Base-by-base conservation (phyloP, 2,329 filamentous ascomycete species). In the Curvularia verruculosa region DNA sequence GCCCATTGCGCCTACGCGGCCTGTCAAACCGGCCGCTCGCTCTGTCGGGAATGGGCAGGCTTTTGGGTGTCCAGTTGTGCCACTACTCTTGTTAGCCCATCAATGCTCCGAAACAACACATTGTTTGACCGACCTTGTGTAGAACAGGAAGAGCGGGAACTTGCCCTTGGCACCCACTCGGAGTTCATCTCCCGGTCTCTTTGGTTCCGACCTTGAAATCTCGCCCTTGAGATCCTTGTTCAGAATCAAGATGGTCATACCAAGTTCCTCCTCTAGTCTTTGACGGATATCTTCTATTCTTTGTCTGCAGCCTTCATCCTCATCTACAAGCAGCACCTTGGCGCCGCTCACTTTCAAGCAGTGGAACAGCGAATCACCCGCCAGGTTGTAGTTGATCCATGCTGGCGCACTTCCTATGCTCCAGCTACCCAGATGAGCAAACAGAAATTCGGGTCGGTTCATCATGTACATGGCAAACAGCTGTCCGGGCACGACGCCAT, bases 21-120 rank as follows among this genome's bases (percentile, higher is more conserved):
- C 65, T 1, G 77, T 74, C 8, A 80, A 62, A 0, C 63, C 67
- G 46, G 79, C 79, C 5, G 82, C 69, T 43, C 83, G 80, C 2
- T 78, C 74, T 8, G 83, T 81, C 18, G 84, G 84, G 63, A 90
- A 86, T 0, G 82, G 73, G 64, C 87, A 88, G 1, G 86, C 89
- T 73, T 93, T 93, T 10, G 90, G 89, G 62, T 90, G 75, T 2
- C 90, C 90, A 0, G 90, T 92, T 0, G 90, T 92, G 34, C 89
- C 89, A 60, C 87, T 88, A 34, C 23, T 18, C 9, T 31, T 10
- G 49, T 72, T 36, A 68, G 67, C 51, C 5, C 31, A 28, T 21
- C 3, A 10, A 15, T 12, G 18, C 18, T 23, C 15, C 9, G 5
- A 34, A 18, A 3, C 1, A 26, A 18, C 12, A 23, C 18, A 31